Conservation (phyloP, 805 yeast species). For the Vanderwaltozyma yarrowii region DNA sequence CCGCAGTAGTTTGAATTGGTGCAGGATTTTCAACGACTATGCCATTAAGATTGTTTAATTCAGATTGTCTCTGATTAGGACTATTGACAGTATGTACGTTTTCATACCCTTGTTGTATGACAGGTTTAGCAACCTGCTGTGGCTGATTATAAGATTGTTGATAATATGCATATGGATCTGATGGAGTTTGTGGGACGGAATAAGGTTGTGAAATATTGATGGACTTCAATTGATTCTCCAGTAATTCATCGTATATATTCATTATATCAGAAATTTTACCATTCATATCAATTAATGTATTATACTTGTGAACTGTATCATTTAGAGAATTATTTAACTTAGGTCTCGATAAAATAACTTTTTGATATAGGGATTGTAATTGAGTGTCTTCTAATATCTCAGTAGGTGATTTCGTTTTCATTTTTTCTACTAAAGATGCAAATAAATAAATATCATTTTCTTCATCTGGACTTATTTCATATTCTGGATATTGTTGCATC, state of each 20-base stretch:
- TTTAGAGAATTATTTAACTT: constrained; percentile 53
- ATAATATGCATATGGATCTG: constrained; percentile 18
- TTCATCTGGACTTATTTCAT: constrained; percentile 42
- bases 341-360: constrained; percentile 54
- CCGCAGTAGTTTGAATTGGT: not conserved
- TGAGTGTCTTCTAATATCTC: constrained; percentile 29
- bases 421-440: constrained; percentile 51
- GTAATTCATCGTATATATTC: constrained; percentile 62
- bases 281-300: constrained; percentile 59
- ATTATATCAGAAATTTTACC: constrained; percentile 67
- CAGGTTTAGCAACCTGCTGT: constrained; percentile 2
- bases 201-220: constrained; percentile 29
- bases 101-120: too few relatives aligned
- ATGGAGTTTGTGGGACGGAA: constrained; percentile 17
- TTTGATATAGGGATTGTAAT: constrained; percentile 38
- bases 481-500: constrained; percentile 1
- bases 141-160: constrained; percentile 3
- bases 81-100: too few relatives aligned
- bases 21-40: not conserved
- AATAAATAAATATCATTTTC: constrained; percentile 62
- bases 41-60: not conserved
- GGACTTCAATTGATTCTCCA: constrained; percentile 45
- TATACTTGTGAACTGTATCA: constrained; percentile 51
- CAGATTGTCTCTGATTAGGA: too few relatives aligned
- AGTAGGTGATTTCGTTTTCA: constrained; percentile 37